phyloP scores from a whole-genome alignment of 192 early-diverging fungal species.

The Allomyces macrogynus region DNA sequence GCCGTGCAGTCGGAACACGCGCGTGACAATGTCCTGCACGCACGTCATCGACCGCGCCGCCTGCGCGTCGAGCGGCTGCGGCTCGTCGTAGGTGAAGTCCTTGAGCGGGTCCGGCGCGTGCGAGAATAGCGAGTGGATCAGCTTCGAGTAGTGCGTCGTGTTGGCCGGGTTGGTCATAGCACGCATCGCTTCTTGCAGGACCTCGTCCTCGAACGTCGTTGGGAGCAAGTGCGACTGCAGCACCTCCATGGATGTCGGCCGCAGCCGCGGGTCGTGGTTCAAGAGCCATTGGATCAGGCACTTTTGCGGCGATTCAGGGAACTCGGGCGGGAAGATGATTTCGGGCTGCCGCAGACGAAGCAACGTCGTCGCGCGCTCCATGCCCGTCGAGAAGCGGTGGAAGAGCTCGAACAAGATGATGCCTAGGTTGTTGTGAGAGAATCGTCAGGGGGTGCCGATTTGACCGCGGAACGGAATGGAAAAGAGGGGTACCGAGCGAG shows the following conservation, averaged over 20 bases:
- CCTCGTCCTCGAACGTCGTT: constrained; percentile 68
- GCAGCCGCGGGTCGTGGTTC: constrained; percentile 49
- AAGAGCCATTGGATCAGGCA: constrained; percentile 51
- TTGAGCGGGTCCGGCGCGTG: constrained; percentile 59
- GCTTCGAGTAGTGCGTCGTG: constrained; percentile 58
- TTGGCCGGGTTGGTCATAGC: constrained; percentile 69
- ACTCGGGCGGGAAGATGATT: constrained; percentile 26
- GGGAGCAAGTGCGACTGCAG: constrained; percentile 63
- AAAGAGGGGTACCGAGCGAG: constrained; percentile 28
- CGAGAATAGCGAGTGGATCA: constrained; percentile 62
- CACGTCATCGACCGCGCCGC: not conserved
- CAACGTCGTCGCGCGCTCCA: constrained; percentile 54
- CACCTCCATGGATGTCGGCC: constrained; percentile 63
- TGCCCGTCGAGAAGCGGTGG: constrained; percentile 48
- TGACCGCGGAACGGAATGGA: not conserved
- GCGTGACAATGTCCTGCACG: constrained; percentile 15
- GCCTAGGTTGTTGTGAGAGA: constrained; percentile 7
- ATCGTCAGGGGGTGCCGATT: too few relatives aligned
- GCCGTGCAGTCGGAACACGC: constrained; percentile 63
- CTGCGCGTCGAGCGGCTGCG: not conserved
- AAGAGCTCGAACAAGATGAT: constrained; percentile 64
- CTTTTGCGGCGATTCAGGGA: constrained; percentile 43
- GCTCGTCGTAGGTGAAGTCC: constrained; percentile 65
- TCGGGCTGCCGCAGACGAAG: constrained; percentile 45
- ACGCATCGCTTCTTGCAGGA: constrained; percentile 71